Base-by-base conservation (phyloP, 768 basidiomycete species). In the Kwoniella sp. region DNA sequence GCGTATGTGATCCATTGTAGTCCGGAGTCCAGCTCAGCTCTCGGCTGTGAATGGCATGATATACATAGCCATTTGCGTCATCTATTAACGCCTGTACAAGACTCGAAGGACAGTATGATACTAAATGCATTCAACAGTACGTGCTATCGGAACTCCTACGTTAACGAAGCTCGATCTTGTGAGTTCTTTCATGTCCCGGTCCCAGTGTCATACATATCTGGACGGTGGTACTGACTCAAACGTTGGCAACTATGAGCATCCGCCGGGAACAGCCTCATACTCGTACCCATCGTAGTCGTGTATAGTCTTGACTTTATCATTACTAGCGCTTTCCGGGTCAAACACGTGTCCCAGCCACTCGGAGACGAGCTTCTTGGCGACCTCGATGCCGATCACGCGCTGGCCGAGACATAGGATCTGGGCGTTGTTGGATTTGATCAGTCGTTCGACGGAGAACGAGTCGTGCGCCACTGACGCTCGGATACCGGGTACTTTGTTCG, bases 401-500 rank as follows among this genome's bases (percentile, higher is more conserved):
- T 80, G 79, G 25, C 79, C 79, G 7, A 80, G 62, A 63, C 73
- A 74, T 0, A 80, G 67, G 52, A 80, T 73, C 59, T 80, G 79
- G 34, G 74, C 76, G 61, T 80, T 72, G 55, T 80, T 80, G 26
- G 71, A 73, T 41, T 77, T 75, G 55, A 80, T 70, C 29, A 76
- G 68, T n/a, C 79, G 65, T 63, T 80, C 79, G 61, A 80, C 79
- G 1, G 76, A 77, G 71, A 77, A 80, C 0, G 72, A 72, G 48
- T 80, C 79, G 65, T 80, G 79, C 2, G 77, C 74, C 37, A 74
- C 72, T 1, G 66, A 75, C 4, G 76, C 76, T 41, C 77, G 41
- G 59, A 78, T 72, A 4, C 74, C 74, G 12, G 72, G 61, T 2
- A 80, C 79, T 66, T 80, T 78, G 65, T 77, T 77, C 22, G 79